Conservation (phyloP, 352 stramenopile species). For the Pythium aphanidermatum region DNA sequence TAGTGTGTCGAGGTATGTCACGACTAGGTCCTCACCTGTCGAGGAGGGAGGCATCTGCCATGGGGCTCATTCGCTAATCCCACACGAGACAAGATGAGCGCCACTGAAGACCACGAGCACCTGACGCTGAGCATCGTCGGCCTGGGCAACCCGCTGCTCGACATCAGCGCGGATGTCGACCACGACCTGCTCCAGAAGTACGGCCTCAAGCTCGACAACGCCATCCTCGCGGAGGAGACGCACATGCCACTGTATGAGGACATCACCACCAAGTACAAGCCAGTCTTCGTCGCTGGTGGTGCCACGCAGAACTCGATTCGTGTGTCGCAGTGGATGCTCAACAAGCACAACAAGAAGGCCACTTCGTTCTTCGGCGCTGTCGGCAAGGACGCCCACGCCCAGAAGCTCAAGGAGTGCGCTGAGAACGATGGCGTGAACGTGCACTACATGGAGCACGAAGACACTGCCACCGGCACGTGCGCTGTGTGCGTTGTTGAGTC, state of each 20-base stretch:
- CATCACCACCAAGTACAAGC: constrained; percentile 84
- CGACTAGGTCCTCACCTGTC: neutral
- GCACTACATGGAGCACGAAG: constrained; percentile 95
- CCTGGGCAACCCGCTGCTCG: constrained; percentile 98
- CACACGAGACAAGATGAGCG: constrained; percentile 20
- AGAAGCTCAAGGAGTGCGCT: constrained; percentile 92
- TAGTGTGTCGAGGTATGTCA: neutral
- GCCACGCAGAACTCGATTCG: constrained; percentile 99
- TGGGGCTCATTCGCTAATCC: too few relatives aligned
- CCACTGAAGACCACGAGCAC: constrained; percentile 31
- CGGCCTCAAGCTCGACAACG: constrained; percentile 92
- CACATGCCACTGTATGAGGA: constrained; percentile 97
- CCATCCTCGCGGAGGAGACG: constrained; percentile 97
- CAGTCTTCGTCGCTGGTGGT: constrained; percentile 96
- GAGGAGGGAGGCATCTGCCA: too few relatives aligned
- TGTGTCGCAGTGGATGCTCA: constrained; percentile 99
- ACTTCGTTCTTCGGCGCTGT: constrained; percentile 97
- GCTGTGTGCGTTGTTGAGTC: constrained; percentile 95
- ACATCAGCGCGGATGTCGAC: constrained; percentile 95
- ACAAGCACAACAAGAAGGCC: constrained; percentile 67
- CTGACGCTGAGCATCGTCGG: constrained; percentile 86
- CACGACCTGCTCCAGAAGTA: constrained; percentile 97
- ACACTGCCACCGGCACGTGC: constrained; percentile 95
- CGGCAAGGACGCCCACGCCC: constrained; percentile 93
- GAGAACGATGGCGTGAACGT: constrained; percentile 93